These are phyloP conservation scores for Endoconidiophora polonica DNA, from an alignment of 2,329 filamentous ascomycete species.

Conservation along the genomic window DNA sequence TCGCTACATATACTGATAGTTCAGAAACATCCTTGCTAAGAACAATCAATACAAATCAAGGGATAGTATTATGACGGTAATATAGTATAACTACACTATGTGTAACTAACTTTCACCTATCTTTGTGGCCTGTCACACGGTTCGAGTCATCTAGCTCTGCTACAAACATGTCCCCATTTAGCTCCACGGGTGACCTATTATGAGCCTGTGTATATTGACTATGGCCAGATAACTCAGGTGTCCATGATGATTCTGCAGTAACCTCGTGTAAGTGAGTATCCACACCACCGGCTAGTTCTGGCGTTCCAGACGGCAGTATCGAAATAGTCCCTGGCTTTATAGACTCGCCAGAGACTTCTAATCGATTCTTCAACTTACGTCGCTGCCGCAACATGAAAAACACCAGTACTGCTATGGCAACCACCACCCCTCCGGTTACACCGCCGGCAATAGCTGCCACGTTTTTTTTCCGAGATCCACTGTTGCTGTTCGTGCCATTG, in stretches of 20 bases:
- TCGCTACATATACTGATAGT: too few species aligned
- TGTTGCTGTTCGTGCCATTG: constrained; percentile 10
- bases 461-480: background rate
- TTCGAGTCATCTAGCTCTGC: too few species aligned
- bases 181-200: too few species aligned
- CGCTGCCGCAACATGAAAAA: constrained; percentile 15
- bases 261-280: background rate
- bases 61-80: too few species aligned
- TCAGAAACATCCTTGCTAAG: too few species aligned
- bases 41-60: too few species aligned
- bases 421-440: constrained; percentile 14
- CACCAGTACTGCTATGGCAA: constrained; percentile 19
- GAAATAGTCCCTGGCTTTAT: background rate
- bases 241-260: background rate
- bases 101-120: too few species aligned
- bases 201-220: too few species aligned
- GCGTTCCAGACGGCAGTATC: constrained; percentile 5
- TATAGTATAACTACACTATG: too few species aligned
- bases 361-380: background rate
- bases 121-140: too few species aligned
- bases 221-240: constrained; percentile 24
- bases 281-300: background rate
- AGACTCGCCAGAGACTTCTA: too few species aligned
- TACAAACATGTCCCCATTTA: too few species aligned
- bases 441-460: background rate